phyloP scores from a whole-genome alignment of 2,329 filamentous ascomycete genomes.

The Aspergillus melleus region DNA sequence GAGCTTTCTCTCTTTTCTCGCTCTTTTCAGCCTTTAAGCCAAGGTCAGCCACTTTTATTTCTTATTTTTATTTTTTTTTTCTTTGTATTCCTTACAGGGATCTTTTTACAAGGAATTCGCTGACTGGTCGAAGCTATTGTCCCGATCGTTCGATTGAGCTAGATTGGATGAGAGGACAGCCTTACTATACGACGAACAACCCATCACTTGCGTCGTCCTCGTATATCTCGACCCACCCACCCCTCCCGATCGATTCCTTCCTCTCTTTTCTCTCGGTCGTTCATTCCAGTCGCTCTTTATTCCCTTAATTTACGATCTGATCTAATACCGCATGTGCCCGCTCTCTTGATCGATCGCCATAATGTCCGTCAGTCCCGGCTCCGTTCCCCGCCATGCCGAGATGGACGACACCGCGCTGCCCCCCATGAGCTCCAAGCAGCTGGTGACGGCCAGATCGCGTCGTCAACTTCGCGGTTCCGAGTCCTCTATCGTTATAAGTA shows the following conservation, averaged over 20 bases:
- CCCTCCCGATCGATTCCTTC: neutral
- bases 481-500: slow-evolving; percentile 15
- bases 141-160: neutral
- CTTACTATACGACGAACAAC: neutral
- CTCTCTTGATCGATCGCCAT: neutral
- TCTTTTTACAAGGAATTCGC: neutral
- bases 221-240: slow-evolving; percentile 1
- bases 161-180: neutral
- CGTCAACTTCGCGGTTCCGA: slow-evolving; percentile 17
- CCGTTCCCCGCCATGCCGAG: slow-evolving; percentile 9
- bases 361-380: slow-evolving; percentile 13
- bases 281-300: neutral
- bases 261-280: neutral
- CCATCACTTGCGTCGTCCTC: neutral
- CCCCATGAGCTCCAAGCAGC: slow-evolving; percentile 28
- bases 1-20: neutral
- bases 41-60: neutral
- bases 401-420: slow-evolving; percentile 34
- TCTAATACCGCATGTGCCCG: neutral
- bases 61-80: neutral
- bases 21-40: neutral
- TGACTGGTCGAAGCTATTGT: neutral
- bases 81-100: neutral
- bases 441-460: slow-evolving; percentile 13
- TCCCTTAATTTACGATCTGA: neutral